Evolutionary conservation across 208 protist genomes (phyloP).

Genomic region (Trichomonas vaginalis): DNA sequence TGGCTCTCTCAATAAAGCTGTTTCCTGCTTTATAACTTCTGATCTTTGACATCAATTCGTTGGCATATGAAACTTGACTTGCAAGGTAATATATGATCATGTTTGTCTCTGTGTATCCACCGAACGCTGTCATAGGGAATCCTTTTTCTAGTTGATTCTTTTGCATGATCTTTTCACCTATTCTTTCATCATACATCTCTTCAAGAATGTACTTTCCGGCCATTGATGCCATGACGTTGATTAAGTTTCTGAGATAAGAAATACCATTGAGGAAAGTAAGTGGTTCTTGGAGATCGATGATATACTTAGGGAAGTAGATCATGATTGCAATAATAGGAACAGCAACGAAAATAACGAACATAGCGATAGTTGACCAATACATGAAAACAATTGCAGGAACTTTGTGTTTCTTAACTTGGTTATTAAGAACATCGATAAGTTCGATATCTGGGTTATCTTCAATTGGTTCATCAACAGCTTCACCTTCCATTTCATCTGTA

Average conservation of each 20-base stretch:
- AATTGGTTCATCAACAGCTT: neutral
- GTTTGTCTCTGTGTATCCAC: neutral
- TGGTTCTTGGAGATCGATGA: neutral
- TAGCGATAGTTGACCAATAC: neutral
- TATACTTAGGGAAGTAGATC: neutral
- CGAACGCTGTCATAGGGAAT: neutral
- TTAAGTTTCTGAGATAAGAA: neutral
- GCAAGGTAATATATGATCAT: neutral
- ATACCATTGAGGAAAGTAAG: neutral
- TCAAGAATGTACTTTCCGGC: neutral
- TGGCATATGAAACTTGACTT: neutral
- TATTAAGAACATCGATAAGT: neutral
- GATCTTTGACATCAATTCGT: neutral
- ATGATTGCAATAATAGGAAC: neutral
- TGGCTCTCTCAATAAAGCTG: neutral
- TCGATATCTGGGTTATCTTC: neutral
- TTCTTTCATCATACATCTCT: neutral
- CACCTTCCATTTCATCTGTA: neutral
- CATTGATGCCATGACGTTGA: neutral
- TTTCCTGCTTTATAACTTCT: neutral
- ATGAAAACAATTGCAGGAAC: neutral
- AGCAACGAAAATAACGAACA: neutral
- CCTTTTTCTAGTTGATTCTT: neutral
- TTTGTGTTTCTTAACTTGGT: neutral
- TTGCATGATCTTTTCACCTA: neutral